Evolutionary conservation across 2,329 filamentous ascomycete species (phyloP).

Genomic region (Diplocarpon rosae): DNA sequence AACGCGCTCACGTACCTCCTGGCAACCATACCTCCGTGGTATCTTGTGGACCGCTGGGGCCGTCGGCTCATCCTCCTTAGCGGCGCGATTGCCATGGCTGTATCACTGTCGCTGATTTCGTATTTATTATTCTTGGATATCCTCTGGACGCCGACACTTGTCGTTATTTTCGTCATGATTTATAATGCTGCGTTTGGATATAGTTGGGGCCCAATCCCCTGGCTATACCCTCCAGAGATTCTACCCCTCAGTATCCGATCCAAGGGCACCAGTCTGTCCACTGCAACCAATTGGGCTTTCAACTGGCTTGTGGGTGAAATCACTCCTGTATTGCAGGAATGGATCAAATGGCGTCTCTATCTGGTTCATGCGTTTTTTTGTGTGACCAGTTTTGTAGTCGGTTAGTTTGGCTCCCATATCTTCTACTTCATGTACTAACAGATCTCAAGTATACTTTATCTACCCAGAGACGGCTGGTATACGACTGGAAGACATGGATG

Average conservation of each 20-base stretch:
- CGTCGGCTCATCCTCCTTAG: slow-evolving; percentile 80
- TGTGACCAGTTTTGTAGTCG: slow-evolving; percentile 86
- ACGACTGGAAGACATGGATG: slow-evolving; percentile 92
- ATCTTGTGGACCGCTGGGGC: slow-evolving; percentile 86
- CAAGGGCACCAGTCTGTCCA: slow-evolving; percentile 92
- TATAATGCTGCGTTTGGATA: slow-evolving; percentile 97
- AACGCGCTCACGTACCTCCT: slow-evolving; percentile 86
- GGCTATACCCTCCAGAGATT: slow-evolving; percentile 98
- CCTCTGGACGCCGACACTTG: slow-evolving; percentile 63
- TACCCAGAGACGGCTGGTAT: slow-evolving; percentile 97
- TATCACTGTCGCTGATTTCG: slow-evolving; percentile 80
- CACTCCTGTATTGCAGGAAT: slow-evolving; percentile 85
- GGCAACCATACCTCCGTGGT: slow-evolving; percentile 94
- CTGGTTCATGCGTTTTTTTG: slow-evolving; percentile 96
- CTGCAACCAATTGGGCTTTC: slow-evolving; percentile 94
- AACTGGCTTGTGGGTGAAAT: slow-evolving; percentile 96
- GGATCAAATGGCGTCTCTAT: slow-evolving; percentile 89
- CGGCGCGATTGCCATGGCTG: slow-evolving; percentile 79
- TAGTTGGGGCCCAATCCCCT: slow-evolving; percentile 95
- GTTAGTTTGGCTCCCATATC: slow-evolving; percentile 44
- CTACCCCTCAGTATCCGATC: slow-evolving; percentile 91
- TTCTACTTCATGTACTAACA: background rate
- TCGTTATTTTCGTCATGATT: slow-evolving; percentile 93
- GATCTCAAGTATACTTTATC: slow-evolving; percentile 75
- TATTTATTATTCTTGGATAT: slow-evolving; percentile 93